Evolutionary conservation across 2,329 filamentous ascomycete species (phyloP).

Genomic region (Pyrenophora seminiperda): DNA sequence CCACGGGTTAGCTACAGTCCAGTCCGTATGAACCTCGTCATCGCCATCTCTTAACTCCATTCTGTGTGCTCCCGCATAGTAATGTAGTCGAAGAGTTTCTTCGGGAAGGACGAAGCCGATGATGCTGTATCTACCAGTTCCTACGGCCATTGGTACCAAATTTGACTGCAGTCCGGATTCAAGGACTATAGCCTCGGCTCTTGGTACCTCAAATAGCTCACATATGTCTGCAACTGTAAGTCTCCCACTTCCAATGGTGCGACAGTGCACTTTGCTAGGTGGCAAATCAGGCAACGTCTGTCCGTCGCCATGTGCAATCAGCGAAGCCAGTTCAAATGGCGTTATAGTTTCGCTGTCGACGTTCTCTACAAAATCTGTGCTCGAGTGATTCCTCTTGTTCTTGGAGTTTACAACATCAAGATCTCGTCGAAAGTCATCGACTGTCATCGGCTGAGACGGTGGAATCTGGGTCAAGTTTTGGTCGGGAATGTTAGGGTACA

Average conservation of each 20-base stretch:
- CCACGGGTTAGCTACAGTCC: constrained; percentile 45
- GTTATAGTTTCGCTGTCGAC: constrained; percentile 23
- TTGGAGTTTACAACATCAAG: constrained; percentile 18
- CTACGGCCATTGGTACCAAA: constrained; percentile 49
- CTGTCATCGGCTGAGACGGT: constrained; percentile 25
- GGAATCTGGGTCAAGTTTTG: constrained; percentile 13
- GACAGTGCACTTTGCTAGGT: constrained; percentile 38
- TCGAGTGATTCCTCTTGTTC: constrained; percentile 12
- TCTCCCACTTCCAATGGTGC: constrained; percentile 42
- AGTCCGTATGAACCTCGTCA: constrained; percentile 35
- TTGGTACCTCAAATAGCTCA: constrained; percentile 41
- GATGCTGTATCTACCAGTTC: constrained; percentile 72
- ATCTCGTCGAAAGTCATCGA: constrained; percentile 26
- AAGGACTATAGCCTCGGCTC: constrained; percentile 50
- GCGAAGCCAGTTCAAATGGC: constrained; percentile 29
- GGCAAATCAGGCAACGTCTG: constrained; percentile 29
- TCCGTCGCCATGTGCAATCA: constrained; percentile 37
- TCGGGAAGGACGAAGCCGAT: constrained; percentile 67
- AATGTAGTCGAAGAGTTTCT: constrained; percentile 52
- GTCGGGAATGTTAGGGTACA: constrained; percentile 17
- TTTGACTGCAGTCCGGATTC: constrained; percentile 55
- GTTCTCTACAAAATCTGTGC: constrained; percentile 7
- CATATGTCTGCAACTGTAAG: constrained; percentile 47
- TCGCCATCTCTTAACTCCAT: constrained; percentile 40
- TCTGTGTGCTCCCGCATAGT: constrained; percentile 33